Percentiles rank a stretch among this genome's conserved stretches.
Evolutionary conservation across 1,139 yeast genomes (phyloP).

Genomic region (Kazachstania sp.): DNA sequence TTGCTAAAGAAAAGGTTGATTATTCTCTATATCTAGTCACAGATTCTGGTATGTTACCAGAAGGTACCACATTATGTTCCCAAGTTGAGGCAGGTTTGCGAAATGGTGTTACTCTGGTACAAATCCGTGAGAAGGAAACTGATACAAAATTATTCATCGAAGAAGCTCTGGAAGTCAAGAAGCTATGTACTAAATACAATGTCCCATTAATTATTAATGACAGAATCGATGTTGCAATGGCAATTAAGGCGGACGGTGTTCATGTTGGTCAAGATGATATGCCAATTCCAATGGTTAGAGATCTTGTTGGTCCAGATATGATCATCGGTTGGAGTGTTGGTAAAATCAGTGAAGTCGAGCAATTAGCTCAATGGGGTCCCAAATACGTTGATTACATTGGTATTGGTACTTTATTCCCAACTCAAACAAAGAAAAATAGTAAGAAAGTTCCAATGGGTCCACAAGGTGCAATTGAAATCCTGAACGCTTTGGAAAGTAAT

Average conservation of each 20-base stretch:
- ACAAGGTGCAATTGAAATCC: conserved; percentile 50
- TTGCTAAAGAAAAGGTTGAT: conserved; percentile 35
- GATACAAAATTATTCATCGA: conserved; percentile 61
- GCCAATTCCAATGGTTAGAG: conserved; percentile 53
- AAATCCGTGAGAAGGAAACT: conserved; percentile 69
- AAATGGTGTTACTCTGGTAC: conserved; percentile 75
- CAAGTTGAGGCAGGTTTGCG: conserved; percentile 56
- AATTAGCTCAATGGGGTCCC: conserved; percentile 42
- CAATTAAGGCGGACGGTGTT: conserved; percentile 84
- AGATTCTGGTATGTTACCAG: conserved; percentile 69
- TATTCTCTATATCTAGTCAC: conserved; percentile 73
- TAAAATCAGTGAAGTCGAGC: conserved; percentile 46
- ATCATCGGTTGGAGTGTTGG: conserved; percentile 77
- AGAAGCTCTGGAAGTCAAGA: conserved; percentile 54
- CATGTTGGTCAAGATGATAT: conserved; percentile 94
- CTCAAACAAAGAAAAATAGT: conserved; percentile 61
- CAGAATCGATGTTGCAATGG: conserved; percentile 81
- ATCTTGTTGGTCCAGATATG: conserved; percentile 60
- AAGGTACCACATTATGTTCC: conserved; percentile 45
- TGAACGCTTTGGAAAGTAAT: conserved; percentile 41
- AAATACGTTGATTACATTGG: conserved; percentile 73
- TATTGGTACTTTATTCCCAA: conserved; percentile 72
- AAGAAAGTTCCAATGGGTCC: conserved; percentile 53
- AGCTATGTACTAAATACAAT: conserved; percentile 46
- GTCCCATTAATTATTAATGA: conserved; percentile 85